These are phyloP conservation scores for Drosera capensis DNA, from an alignment of 148 eudicot genomes.

Conservation along the genomic window DNA sequence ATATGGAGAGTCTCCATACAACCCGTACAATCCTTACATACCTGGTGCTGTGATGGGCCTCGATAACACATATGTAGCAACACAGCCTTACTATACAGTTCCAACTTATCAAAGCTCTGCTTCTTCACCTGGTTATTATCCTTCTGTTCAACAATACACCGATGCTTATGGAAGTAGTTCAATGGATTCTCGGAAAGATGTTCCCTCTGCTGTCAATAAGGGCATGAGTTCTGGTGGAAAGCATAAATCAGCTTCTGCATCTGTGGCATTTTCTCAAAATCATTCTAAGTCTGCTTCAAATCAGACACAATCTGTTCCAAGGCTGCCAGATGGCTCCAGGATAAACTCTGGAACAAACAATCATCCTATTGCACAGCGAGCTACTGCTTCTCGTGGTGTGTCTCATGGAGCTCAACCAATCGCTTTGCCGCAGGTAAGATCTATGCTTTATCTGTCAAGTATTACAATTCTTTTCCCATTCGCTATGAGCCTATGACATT, in stretches of 20 bases:
- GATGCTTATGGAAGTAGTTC: slow-evolving; percentile 24
- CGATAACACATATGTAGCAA: slow-evolving; percentile 51
- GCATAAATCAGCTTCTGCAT: slow-evolving; percentile 25
- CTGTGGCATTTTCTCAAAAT: slow-evolving; percentile 25
- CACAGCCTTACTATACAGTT: slow-evolving; percentile 59
- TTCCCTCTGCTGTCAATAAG: too few species aligned
- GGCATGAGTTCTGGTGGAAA: too few species aligned
- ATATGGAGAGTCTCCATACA: slow-evolving; percentile 65
- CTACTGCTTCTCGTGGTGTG: slow-evolving; percentile 17
- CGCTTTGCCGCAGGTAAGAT: slow-evolving; percentile 46
- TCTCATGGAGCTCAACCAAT: slow-evolving; percentile 21
- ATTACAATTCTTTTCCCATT: not conserved
- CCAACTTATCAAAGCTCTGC: slow-evolving; percentile 45
- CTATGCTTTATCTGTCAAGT: not conserved
- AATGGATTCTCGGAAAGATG: slow-evolving; percentile 23
- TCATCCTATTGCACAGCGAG: slow-evolving; percentile 23
- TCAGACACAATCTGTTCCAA: slow-evolving; percentile 22
- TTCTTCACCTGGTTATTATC: slow-evolving; percentile 46
- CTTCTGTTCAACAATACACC: slow-evolving; percentile 43
- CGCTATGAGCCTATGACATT: not conserved
- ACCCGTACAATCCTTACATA: slow-evolving; percentile 94
- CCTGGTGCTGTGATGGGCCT: slow-evolving; percentile 88
- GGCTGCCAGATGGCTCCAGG: slow-evolving; percentile 27
- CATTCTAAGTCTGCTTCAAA: slow-evolving; percentile 25
- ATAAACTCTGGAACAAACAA: slow-evolving; percentile 34